These are phyloP conservation scores for Dalbergia oliveri DNA, from an alignment of 306 rosid genomes.

Conservation along the genomic window DNA sequence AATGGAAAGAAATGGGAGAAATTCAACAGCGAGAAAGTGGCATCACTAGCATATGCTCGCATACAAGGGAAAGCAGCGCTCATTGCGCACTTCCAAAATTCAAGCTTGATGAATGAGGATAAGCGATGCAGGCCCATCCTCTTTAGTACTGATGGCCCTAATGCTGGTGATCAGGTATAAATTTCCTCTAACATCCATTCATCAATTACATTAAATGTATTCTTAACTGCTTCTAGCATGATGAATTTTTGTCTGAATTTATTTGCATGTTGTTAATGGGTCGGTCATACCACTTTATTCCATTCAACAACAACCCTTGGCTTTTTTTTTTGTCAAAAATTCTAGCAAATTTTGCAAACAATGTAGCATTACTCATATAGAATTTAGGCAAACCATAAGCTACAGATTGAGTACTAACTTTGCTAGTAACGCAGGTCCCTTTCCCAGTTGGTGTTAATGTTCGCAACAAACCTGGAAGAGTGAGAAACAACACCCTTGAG, in stretches of 20 bases:
- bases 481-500: constrained; percentile 37
- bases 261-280: no score
- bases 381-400: constrained; percentile 20
- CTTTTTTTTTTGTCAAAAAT: no score
- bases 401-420: constrained; percentile 40
- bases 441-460: constrained; percentile 66
- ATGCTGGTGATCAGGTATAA: constrained; percentile 73
- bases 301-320: no score
- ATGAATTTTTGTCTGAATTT: no score
- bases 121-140: constrained; percentile 82
- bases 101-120: constrained; percentile 81
- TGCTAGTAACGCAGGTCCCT: constrained; percentile 61
- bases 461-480: constrained; percentile 62
- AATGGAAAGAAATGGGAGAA: constrained; percentile 82
- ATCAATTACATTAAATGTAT: neutral
- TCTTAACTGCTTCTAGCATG: constrained; percentile 26
- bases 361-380: neutral
- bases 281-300: no score
- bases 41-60: constrained; percentile 76
- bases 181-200: constrained; percentile 4
- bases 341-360: no score
- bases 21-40: constrained; percentile 83
- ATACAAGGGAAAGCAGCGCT: constrained; percentile 81
- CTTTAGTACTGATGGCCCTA: constrained; percentile 75
- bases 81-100: constrained; percentile 74